phyloP scores from a whole-genome alignment of 2,329 filamentous ascomycete genomes.

The Parafenestella ontariensis region DNA sequence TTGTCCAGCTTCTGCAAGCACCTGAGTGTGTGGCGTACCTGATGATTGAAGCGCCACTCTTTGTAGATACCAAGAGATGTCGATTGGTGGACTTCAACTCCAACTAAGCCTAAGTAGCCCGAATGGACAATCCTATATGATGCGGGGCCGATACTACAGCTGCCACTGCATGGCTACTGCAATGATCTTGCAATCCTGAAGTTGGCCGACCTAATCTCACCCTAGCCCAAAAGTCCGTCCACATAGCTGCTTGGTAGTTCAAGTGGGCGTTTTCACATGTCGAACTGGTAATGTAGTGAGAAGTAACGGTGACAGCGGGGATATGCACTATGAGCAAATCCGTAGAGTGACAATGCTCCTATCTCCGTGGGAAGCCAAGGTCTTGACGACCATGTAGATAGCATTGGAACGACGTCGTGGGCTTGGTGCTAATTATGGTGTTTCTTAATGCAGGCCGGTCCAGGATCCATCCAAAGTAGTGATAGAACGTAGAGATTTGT shows the following conservation, averaged over 20 bases:
- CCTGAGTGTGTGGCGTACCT: not conserved
- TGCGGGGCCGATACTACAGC: slow-evolving; percentile 8
- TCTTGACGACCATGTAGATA: not conserved
- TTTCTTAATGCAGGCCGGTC: not conserved
- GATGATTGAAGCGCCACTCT: not conserved
- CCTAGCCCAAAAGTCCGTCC: not conserved
- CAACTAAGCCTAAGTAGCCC: not conserved
- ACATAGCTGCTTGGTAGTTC: not conserved
- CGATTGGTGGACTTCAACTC: not conserved
- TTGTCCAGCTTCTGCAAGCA: not conserved
- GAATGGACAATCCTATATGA: not conserved
- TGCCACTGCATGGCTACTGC: not conserved
- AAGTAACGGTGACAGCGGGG: not conserved
- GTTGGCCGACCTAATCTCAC: not conserved
- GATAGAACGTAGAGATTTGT: not conserved
- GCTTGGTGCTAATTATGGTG: not conserved
- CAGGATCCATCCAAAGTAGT: not conserved
- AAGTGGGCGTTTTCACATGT: not conserved
- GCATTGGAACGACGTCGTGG: not conserved
- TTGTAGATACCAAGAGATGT: not conserved
- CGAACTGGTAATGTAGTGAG: not conserved
- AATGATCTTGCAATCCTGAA: slow-evolving; percentile 2
- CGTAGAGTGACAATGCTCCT: not conserved
- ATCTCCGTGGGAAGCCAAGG: not conserved
- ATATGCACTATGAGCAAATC: not conserved